Conservation (phyloP, 805 yeast species). For the Ogataea pini region DNA sequence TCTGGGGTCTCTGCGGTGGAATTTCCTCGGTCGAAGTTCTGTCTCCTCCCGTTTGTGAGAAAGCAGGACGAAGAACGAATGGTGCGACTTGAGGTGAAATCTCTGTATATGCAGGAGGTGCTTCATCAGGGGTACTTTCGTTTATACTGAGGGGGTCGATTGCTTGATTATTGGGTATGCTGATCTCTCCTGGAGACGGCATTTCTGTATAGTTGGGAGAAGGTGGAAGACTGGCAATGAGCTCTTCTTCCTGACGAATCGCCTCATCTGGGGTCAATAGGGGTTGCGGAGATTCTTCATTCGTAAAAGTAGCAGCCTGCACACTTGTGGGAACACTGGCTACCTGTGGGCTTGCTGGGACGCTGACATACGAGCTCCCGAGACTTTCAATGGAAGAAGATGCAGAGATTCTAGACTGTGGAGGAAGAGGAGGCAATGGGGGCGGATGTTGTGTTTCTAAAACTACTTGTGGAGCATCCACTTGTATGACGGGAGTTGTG, state of each 20-base stretch:
- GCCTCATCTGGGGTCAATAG: conserved; percentile 12
- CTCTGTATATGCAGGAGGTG: conserved; percentile 41
- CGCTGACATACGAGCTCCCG: not conserved
- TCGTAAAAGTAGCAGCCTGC: too few species aligned
- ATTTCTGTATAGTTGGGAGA: conserved; percentile 33
- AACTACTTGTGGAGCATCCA: conserved; percentile 13
- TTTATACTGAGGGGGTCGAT: conserved; percentile 30
- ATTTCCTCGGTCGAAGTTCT: not conserved
- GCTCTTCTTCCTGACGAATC: conserved; percentile 23
- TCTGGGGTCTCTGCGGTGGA: conserved; percentile 14
- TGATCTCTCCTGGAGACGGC: conserved; percentile 30
- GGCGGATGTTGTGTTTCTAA: conserved; percentile 15
- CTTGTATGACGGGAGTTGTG: conserved; percentile 8
- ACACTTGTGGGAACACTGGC: not conserved
- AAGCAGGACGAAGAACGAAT: conserved; percentile 27
- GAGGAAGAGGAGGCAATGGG: conserved; percentile 22
- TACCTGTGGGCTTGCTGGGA: not conserved
- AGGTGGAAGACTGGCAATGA: conserved; percentile 29
- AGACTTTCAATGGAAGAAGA: conserved; percentile 1
- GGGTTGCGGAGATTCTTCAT: not conserved
- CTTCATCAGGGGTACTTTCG: conserved; percentile 29
- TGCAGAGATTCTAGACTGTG: conserved; percentile 2
- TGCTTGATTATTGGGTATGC: conserved; percentile 29
- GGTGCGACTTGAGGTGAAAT: conserved; percentile 29
- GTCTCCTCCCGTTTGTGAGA: conserved; percentile 33